Conservation (phyloP, 1,139 yeast species). For the Diutina sp. region DNA sequence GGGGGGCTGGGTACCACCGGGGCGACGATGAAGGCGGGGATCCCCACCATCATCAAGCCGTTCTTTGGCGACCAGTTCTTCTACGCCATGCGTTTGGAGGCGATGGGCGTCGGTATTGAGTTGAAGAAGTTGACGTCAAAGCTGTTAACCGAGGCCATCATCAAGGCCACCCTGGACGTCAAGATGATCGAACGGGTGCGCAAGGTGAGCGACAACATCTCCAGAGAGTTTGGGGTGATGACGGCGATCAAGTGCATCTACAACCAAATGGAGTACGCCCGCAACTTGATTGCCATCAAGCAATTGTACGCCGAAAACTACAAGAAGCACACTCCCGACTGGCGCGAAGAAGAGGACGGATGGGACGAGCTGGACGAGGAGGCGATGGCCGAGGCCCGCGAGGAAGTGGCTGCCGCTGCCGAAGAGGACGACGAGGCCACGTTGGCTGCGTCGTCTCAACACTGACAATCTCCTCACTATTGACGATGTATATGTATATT, state of each 20-base stretch:
- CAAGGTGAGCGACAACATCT: constrained; percentile 46
- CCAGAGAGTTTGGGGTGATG: constrained; percentile 65
- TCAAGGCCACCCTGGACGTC: constrained; percentile 52
- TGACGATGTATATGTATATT: background rate
- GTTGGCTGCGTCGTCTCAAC: background rate
- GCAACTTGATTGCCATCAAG: background rate
- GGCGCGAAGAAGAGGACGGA: background rate
- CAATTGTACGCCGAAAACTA: background rate
- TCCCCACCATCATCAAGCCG: constrained; percentile 86
- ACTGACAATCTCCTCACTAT: background rate
- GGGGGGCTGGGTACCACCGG: constrained; percentile 99
- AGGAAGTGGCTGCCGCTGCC: background rate
- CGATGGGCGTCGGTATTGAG: constrained; percentile 75
- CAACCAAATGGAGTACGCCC: constrained; percentile 67
- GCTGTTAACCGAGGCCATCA: constrained; percentile 53
- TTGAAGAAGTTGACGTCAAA: constrained; percentile 55
- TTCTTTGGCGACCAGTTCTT: constrained; percentile 95
- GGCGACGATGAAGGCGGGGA: constrained; percentile 73
- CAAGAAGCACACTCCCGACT: constrained; percentile 2
- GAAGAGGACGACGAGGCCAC: background rate
- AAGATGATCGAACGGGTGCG: constrained; percentile 58
- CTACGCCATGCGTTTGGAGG: constrained; percentile 78
- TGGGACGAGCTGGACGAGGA: constrained; percentile 1
- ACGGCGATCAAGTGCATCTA: constrained; percentile 69
- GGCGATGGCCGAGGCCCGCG: background rate